Evolutionary conservation across 495 filamentous ascomycete species (phyloP).

Genomic region (Neurospora terricola): DNA sequence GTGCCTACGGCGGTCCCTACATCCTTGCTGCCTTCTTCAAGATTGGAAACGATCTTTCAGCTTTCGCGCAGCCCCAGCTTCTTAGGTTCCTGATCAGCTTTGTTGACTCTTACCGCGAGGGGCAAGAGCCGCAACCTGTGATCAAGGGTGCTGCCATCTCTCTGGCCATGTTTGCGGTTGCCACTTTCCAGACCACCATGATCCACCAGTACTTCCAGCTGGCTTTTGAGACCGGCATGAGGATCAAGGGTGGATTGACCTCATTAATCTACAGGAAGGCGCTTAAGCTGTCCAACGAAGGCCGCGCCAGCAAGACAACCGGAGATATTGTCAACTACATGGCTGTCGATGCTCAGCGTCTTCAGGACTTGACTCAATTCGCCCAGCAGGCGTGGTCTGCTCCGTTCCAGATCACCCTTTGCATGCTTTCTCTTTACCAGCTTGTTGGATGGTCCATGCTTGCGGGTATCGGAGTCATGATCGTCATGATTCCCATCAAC

Average conservation of each 20-base stretch:
- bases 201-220: constrained; percentile 93
- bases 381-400: constrained; percentile 93
- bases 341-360: constrained; percentile 91
- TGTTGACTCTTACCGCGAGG: constrained; percentile 63
- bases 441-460: constrained; percentile 90
- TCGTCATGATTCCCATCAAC: constrained; percentile 95
- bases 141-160: constrained; percentile 82
- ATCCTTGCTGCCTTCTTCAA: constrained; percentile 74
- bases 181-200: constrained; percentile 66
- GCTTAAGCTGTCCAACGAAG: constrained; percentile 84
- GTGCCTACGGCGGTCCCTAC: constrained; percentile 78
- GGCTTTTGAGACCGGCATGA: constrained; percentile 91
- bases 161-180: constrained; percentile 83
- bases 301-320: constrained; percentile 79
- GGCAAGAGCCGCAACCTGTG: constrained; percentile 58
- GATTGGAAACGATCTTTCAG: constrained; percentile 66
- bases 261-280: constrained; percentile 89
- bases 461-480: constrained; percentile 92
- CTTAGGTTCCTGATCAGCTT: constrained; percentile 77
- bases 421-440: constrained; percentile 92
- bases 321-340: constrained; percentile 99
- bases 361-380: constrained; percentile 92
- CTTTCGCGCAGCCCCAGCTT: constrained; percentile 88
- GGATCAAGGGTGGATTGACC: constrained; percentile 81
- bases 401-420: constrained; percentile 90